Base-by-base conservation (phyloP, 495 filamentous ascomycete species). In the Penicillium nucicola region DNA sequence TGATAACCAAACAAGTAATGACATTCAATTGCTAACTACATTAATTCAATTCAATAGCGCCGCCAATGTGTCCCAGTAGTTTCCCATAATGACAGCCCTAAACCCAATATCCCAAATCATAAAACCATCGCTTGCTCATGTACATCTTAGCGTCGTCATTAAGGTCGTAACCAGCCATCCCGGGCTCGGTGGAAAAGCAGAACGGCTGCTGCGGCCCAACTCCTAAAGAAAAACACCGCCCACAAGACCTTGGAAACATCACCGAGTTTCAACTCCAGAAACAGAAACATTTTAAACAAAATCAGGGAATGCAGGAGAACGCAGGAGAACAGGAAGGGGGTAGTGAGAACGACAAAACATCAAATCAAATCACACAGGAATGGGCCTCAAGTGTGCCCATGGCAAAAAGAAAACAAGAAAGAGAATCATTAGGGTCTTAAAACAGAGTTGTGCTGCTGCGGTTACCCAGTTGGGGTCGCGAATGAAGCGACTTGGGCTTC, bases 101-200 rank as follows among this genome's bases (percentile, higher is more conserved):
- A 57, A 40, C 59, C 57, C 54, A 47, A 58, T 44, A 56, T 57
- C 41, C 60, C 63, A 42, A 60, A 61, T 67, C 56, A 57, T 65
- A 60, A 66, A 67, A 62, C 65, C 67, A 65, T 70, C 46, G 60
- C 64, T 70, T 69, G 64, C 55, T 71, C 71, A 69, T 73, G 66
- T 71, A 69, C 70, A 69, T 72, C 71, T 68, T 72, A 62, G 55
- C 66, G 65, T 74, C 66, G 58, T 75, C 64, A 66, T 69, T 64
- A 71, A 71, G 57, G 64, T 75, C 69, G 61, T 75, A 61, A 66
- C 53, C 63, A 65, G 58, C 70, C 68, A 63, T 68, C 50, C 56
- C 50, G 56, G 57, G 53, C 55, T 53, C 59, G 55, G 55, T 67
- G 60, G 57, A 56, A 47, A 49, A 53, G 48, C 57, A 63, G 55